Conservation (phyloP, 2,329 filamentous ascomycete species). For the Penicillium sp. region DNA sequence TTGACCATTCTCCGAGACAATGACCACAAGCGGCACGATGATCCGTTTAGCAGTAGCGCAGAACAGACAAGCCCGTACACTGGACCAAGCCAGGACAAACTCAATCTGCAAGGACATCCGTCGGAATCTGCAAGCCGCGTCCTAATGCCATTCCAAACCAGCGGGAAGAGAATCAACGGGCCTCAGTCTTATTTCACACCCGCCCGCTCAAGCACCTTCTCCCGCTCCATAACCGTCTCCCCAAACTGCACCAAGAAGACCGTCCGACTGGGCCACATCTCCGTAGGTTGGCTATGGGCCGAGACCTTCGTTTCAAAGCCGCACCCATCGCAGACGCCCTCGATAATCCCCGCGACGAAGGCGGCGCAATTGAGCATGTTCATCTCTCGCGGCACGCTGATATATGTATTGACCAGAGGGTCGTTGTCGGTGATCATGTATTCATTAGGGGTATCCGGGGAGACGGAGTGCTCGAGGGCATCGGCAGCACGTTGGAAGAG, state of each 20-base stretch:
- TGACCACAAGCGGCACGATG: too few species aligned
- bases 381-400: slow-evolving; percentile 92
- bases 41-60: too few species aligned
- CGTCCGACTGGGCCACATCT: slow-evolving; percentile 94
- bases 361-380: slow-evolving; percentile 93
- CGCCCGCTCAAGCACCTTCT: slow-evolving; percentile 67
- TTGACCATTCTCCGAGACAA: too few species aligned
- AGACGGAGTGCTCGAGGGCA: slow-evolving; percentile 80
- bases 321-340: slow-evolving; percentile 90
- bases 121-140: too few species aligned
- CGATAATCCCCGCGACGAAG: slow-evolving; percentile 88
- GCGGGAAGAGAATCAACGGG: too few species aligned
- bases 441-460: slow-evolving; percentile 77
- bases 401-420: slow-evolving; percentile 88
- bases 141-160: too few species aligned
- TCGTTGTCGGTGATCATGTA: slow-evolving; percentile 99
- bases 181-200: slow-evolving; percentile 44
- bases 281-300: slow-evolving; percentile 68
- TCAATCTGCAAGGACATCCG: too few species aligned
- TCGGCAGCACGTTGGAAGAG: slow-evolving; percentile 89
- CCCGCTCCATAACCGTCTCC: slow-evolving; percentile 83
- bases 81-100: neutral
- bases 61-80: too few species aligned
- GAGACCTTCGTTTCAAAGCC: slow-evolving; percentile 85
- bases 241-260: slow-evolving; percentile 94